Base-by-base conservation (phyloP, 768 basidiomycete genomes). In the Rhodocollybia butyracea region DNA sequence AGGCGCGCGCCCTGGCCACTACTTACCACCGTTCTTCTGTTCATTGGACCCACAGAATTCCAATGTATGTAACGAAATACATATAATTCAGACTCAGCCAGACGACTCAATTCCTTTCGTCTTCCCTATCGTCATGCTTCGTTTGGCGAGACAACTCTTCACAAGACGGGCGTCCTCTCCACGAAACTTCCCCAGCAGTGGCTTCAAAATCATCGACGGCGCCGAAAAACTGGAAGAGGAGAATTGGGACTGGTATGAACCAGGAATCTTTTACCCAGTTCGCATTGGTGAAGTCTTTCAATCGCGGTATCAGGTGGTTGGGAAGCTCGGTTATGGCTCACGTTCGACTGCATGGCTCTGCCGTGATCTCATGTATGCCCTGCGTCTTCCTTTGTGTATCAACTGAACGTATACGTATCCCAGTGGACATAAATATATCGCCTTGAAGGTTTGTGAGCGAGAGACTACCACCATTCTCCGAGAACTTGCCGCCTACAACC, bases 271-370 rank as follows among this genome's bases (percentile, higher is more conserved):
- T 50, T 70, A 71, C 40, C 70, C 69, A 10, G 65, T 71, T 10
- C 64, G 60, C 10, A 65, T 70, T 7, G 72, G 72, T 26, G 64
- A 73, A 21, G 55, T 69, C n/a, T 50, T 72, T 17, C 45, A 60
- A 8, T 60, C 60, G 10, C 63, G 60, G 17, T 72, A 73, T 56
- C 64, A 67, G 50, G 65, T 73, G 17, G 53, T 72, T 22, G 61
- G 62, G 12, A 73, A 73, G 59, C 57, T 73, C 1, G 72, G 70
- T 2, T 70, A 58, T 55, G 72, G 71, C 17, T 51, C 61, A 10
- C 60, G 55, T 19, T 57, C 59, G 17, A 70, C 70, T 19, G 62
- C 57, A 22, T 71, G 70, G 69, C 58, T 70, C n/a, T 59, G 58
- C 54, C 59, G 64, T 13, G 67, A 67, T 55, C 61, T 68, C 3